Conservation (phyloP, 2,329 filamentous ascomycete species). For the Laburnicola sp. region DNA sequence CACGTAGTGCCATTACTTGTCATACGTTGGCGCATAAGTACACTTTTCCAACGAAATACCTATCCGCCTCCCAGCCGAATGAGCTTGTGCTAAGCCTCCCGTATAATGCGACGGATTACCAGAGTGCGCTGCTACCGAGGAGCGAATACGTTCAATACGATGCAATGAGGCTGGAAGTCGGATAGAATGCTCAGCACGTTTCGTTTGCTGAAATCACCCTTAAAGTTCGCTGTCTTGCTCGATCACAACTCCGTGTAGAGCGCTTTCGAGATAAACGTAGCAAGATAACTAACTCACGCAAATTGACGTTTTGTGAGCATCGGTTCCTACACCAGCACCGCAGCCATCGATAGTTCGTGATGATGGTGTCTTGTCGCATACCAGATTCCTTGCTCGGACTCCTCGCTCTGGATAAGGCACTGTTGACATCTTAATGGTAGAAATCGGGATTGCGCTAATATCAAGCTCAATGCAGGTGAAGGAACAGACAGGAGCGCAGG, state of each 20-base stretch:
- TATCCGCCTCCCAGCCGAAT: conserved; percentile 55
- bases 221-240: background rate
- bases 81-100: conserved; percentile 61
- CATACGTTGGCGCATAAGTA: conserved; percentile 23
- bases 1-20: conserved; percentile 21
- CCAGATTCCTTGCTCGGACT: too few species aligned
- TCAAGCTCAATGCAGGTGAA: too few species aligned
- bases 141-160: conserved; percentile 67
- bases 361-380: background rate
- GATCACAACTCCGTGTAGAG: background rate
- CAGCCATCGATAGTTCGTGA: background rate
- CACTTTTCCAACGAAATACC: conserved; percentile 16
- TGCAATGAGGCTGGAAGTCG: conserved; percentile 61
- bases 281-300: too few species aligned
- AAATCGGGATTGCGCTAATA: too few species aligned
- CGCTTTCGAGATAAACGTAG: background rate
- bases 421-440: too few species aligned
- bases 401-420: too few species aligned
- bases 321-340: background rate
- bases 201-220: too few species aligned
- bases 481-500: too few species aligned
- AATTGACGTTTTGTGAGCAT: background rate
- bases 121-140: conserved; percentile 58
- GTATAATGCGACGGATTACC: conserved; percentile 60
- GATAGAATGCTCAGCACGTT: conserved; percentile 35